phyloP scores from a whole-genome alignment of 2,329 filamentous ascomycete species.

The Curvularia sp. region DNA sequence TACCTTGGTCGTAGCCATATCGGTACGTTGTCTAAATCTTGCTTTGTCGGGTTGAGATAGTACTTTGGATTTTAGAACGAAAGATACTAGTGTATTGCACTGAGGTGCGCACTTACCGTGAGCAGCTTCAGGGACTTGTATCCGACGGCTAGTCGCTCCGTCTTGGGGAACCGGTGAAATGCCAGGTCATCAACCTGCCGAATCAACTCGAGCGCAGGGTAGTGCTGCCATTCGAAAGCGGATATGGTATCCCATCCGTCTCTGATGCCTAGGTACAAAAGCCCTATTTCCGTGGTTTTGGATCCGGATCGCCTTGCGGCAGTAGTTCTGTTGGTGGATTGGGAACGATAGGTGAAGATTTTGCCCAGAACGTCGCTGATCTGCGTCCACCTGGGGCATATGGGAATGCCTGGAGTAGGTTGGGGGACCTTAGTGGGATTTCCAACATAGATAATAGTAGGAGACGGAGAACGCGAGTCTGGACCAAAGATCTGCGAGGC shows the following conservation, averaged over 20 bases:
- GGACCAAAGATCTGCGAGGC: slow-evolving; percentile 38
- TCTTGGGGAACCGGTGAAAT: background rate
- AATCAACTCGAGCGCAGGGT: background rate
- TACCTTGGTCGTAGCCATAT: background rate
- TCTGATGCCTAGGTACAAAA: background rate
- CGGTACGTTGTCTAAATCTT: background rate
- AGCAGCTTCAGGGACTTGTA: background rate
- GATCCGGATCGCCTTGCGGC: background rate
- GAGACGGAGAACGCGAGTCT: slow-evolving; percentile 38
- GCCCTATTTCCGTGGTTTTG: background rate
- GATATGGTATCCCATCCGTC: background rate
- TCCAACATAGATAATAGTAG: slow-evolving; percentile 40
- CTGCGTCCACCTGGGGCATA: background rate
- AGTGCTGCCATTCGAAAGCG: background rate
- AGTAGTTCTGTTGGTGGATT: background rate
- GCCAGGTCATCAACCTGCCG: background rate
- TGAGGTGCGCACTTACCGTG: no score
- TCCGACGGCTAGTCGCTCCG: background rate
- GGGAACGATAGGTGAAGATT: background rate
- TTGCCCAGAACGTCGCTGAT: background rate
- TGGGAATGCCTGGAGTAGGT: slow-evolving; percentile 3
- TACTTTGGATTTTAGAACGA: background rate
- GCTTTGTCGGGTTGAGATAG: background rate
- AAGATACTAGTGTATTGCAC: background rate
- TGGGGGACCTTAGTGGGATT: background rate